Base-by-base conservation (phyloP, 805 yeast genomes). In the Debaryomyces maramus region DNA sequence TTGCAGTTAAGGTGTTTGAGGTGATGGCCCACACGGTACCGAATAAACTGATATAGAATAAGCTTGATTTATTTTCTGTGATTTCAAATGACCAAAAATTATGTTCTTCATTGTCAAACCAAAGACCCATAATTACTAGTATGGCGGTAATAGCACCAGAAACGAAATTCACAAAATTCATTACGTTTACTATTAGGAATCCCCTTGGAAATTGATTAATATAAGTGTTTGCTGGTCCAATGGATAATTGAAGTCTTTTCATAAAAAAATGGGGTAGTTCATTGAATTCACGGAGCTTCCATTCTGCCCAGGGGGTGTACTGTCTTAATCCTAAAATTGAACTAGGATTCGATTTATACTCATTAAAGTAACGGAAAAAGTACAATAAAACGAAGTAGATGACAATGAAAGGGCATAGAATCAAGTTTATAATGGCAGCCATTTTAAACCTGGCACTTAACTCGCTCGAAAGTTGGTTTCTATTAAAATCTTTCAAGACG, bases 271-370 rank as follows among this genome's bases (percentile, higher is more conserved):
- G 99, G 32, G 88, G 88, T 6, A 93, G 71, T 57, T 93, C 99
- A 61, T 93, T 93, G 57, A 85, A 88, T 54, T 93, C 99, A 41
- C 99, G 71, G 53, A 93, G 76, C 57, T 84, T 88, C 98, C 98
- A 93, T 53, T 86, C 90, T 0, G 98, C 97, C 62, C 78, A 79
- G 0, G 97, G 97, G 0, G 98, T 88, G 56, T 88, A 93, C 51
- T 89, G 95, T 34, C 99, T 70, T 38, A 67, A 56, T 3, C 70
- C 71, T 2, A 89, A 73, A 39, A 93, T 72, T 8, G 88, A 71
- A 1, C 89, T 80, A 0, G 99, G 99, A 39, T 91, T 85, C 31
- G 86, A 79, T 56, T 87, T 86, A 59, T 86, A 89, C 61, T 91
- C 98, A 59, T 90, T 90, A 63, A 93, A 93, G 59, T 93, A 89